phyloP scores from a whole-genome alignment of 1,139 yeast species.

The Wickerhamomyces sp. region DNA sequence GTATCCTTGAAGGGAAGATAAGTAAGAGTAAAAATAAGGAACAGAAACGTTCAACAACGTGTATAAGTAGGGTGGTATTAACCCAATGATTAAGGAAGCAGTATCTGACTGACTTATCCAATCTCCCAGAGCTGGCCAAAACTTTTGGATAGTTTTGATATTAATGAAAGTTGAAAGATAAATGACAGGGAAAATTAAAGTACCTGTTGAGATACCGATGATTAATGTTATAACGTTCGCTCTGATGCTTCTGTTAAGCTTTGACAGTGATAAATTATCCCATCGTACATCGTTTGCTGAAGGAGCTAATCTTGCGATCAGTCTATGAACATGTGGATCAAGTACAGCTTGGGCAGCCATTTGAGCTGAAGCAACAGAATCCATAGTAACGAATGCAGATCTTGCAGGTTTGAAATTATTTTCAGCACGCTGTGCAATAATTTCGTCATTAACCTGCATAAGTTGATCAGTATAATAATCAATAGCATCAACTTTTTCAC shows the following conservation, averaged over 20 bases:
- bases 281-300: constrained; percentile 86
- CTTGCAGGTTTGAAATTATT: constrained; percentile 37
- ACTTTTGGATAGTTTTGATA: constrained; percentile 58
- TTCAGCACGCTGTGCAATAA: constrained; percentile 42
- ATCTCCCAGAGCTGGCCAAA: constrained; percentile 71
- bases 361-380: constrained; percentile 81
- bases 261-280: constrained; percentile 64
- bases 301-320: constrained; percentile 75
- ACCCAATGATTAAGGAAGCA: constrained; percentile 69
- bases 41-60: constrained; percentile 66
- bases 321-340: constrained; percentile 71
- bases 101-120: constrained; percentile 52
- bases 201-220: constrained; percentile 59
- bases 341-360: constrained; percentile 86
- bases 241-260: constrained; percentile 51
- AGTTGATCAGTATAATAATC: constrained; percentile 54
- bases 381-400: constrained; percentile 79
- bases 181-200: constrained; percentile 70
- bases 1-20: constrained; percentile 69
- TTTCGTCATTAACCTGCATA: constrained; percentile 53
- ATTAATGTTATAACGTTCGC: constrained; percentile 59
- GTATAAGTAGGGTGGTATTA: constrained; percentile 72
- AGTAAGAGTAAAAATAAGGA: constrained; percentile 72
- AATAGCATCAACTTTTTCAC: constrained; percentile 62
- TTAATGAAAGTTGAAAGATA: constrained; percentile 71